phyloP scores from a whole-genome alignment of 73 alveolate genomes.

The Tetrahymena elliotti region DNA sequence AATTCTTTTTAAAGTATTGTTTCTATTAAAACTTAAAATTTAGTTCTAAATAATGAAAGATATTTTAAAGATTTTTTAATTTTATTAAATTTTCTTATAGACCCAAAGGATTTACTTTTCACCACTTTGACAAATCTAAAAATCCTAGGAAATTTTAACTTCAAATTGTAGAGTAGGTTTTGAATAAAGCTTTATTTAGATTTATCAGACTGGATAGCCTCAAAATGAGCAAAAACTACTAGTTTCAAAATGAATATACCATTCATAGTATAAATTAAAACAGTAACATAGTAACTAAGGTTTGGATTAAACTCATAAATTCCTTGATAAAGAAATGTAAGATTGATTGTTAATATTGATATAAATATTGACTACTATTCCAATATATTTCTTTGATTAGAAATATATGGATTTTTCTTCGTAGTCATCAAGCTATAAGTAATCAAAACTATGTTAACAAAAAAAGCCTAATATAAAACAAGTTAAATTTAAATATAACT shows the following conservation, averaged over 20 bases:
- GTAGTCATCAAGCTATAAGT: neutral
- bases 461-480: neutral
- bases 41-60: neutral
- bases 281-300: neutral
- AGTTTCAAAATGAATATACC: neutral
- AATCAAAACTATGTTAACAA: neutral
- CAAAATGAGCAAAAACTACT: neutral
- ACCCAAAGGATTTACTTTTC: neutral
- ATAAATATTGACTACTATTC: neutral
- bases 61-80: neutral
- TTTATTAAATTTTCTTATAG: neutral
- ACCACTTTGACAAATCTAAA: neutral
- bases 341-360: neutral
- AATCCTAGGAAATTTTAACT: neutral
- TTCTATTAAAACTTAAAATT: neutral
- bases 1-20: neutral
- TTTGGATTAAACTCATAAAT: neutral
- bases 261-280: neutral
- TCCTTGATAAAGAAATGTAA: neutral
- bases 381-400: neutral
- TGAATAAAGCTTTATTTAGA: neutral
- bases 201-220: neutral
- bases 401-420: neutral
- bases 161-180: neutral
- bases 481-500: neutral